Percentiles rank a stretch among this genome's conserved stretches.
phyloP scores from a whole-genome alignment of 345 rosid genomes.

The Citrus sp. region DNA sequence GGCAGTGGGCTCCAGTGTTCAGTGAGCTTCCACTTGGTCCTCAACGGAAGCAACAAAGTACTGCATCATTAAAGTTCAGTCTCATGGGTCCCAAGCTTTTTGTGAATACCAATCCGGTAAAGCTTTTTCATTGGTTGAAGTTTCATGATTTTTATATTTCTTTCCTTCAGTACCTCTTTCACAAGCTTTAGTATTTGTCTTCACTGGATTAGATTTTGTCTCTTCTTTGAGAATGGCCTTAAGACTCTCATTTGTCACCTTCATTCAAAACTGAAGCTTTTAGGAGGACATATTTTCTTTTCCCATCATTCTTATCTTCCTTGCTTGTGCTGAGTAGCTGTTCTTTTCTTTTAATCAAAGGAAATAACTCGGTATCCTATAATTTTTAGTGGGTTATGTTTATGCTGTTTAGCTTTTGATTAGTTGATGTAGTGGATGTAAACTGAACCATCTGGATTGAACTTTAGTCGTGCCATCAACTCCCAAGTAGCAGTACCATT shows the following conservation, averaged over 20 bases:
- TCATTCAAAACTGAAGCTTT: neutral
- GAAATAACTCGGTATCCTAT: neutral
- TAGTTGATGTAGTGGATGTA: neutral
- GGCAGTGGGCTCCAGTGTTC: slow-evolving; percentile 98
- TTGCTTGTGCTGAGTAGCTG: neutral
- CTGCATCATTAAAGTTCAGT: slow-evolving; percentile 79
- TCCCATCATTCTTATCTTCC: neutral
- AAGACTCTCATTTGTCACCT: neutral
- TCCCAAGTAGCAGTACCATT: neutral
- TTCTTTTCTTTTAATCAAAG: no score
- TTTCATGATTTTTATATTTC: neutral
- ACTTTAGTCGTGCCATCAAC: neutral
- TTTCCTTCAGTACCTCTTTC: neutral
- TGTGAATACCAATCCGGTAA: slow-evolving; percentile 78
- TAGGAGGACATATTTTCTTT: neutral
- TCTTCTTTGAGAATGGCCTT: neutral
- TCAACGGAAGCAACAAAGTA: slow-evolving; percentile 67
- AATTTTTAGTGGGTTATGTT: neutral
- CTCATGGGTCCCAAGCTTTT: slow-evolving; percentile 89
- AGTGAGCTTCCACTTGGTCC: slow-evolving; percentile 98
- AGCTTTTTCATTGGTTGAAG: neutral
- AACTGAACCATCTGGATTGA: neutral
- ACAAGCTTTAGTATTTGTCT: neutral
- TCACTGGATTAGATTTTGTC: neutral
- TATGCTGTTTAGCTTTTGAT: neutral